Conservation (phyloP, 768 basidiomycete species). For the Lepiota venenata region DNA sequence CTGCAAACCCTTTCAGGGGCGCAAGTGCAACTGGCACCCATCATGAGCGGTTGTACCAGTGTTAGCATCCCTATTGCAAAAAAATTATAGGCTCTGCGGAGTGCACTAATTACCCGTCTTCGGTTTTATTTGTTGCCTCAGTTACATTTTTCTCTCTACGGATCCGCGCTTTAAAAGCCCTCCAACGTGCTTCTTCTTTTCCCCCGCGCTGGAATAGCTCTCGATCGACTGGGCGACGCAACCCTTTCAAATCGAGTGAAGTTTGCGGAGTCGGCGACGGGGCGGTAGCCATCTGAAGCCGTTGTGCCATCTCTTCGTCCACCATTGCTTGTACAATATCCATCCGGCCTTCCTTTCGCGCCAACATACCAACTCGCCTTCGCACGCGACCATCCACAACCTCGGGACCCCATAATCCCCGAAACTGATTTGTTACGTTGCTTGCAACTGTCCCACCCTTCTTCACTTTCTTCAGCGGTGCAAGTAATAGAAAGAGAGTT, state of each 20-base stretch:
- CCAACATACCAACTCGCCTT: conserved; percentile 54
- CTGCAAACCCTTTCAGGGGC: too few relatives aligned
- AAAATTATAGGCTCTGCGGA: not conserved
- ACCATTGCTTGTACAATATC: conserved; percentile 38
- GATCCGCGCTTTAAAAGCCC: not conserved
- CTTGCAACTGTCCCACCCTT: conserved; percentile 55
- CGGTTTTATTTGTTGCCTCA: not conserved
- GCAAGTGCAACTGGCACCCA: too few relatives aligned
- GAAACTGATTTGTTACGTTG: conserved; percentile 41
- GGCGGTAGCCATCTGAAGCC: not conserved
- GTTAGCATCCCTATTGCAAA: too few relatives aligned
- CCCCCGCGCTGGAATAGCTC: conserved; percentile 1
- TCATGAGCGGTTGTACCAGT: too few relatives aligned
- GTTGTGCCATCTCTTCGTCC: not conserved
- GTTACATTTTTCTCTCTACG: not conserved
- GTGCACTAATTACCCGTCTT: not conserved
- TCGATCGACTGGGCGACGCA: conserved; percentile 3
- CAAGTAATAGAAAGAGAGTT: conserved; percentile 58
- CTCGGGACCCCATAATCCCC: conserved; percentile 49
- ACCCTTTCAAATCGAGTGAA: not conserved
- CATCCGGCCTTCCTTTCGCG: conserved; percentile 60
- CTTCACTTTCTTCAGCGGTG: conserved; percentile 43
- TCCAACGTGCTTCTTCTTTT: not conserved
- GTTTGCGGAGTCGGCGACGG: not conserved
- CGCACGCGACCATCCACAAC: conserved; percentile 58